Evolutionary conservation across 2,329 filamentous ascomycete genomes (phyloP).

Genomic region (Podosphaera fusca): DNA sequence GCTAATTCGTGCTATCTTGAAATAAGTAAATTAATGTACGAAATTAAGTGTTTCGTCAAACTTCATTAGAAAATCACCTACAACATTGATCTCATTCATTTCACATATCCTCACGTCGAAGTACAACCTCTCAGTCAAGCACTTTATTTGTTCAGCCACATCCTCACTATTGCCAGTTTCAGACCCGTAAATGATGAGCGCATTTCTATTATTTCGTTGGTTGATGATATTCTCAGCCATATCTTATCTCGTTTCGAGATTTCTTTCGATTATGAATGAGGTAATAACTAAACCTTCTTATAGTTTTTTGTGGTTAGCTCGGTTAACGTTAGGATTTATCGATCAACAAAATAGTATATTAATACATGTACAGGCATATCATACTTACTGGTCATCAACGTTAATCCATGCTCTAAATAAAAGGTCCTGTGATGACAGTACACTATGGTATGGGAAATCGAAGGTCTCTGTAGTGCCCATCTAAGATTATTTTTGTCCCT

Average conservation of each 20-base stretch:
- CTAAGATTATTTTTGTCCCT: too few relatives aligned
- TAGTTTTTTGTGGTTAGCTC: too few relatives aligned
- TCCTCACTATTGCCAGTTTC: conserved; percentile 92
- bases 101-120: conserved; percentile 57
- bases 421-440: too few relatives aligned
- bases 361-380: too few relatives aligned
- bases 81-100: conserved; percentile 53
- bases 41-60: background rate
- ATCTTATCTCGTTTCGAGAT: background rate
- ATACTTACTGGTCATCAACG: too few relatives aligned
- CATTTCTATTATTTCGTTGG: conserved; percentile 20
- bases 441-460: too few relatives aligned
- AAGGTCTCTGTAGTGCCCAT: too few relatives aligned
- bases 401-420: too few relatives aligned
- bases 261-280: too few relatives aligned
- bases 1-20: conserved; percentile 25
- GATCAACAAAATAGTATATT: too few relatives aligned
- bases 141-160: conserved; percentile 63
- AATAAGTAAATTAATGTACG: background rate
- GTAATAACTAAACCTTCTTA: too few relatives aligned
- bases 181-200: conserved; percentile 70
- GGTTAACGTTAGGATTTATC: too few relatives aligned
- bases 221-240: conserved; percentile 7
- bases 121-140: conserved; percentile 50
- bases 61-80: conserved; percentile 22